These are phyloP conservation scores for Austroboletus novae-zelandiae DNA, from an alignment of 1,284 basidiomycete genomes.

Conservation along the genomic window DNA sequence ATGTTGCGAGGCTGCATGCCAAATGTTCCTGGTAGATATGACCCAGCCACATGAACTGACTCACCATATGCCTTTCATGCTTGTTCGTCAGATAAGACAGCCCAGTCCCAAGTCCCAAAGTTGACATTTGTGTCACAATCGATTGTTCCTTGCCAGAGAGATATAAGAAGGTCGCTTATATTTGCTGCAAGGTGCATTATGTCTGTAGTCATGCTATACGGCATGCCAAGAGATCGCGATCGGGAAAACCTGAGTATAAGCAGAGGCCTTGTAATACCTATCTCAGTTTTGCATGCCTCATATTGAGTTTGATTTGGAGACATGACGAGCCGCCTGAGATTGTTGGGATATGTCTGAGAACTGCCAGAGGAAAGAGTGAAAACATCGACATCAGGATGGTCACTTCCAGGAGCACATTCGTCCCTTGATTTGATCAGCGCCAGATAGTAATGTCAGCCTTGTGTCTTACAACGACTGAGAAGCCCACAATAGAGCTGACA, in stretches of 20 bases:
- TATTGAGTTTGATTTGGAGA: background rate
- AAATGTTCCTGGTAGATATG: background rate
- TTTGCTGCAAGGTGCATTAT: slow-evolving; percentile 39
- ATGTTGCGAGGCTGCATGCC: slow-evolving; percentile 27
- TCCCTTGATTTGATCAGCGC: background rate
- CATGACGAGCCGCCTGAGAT: background rate
- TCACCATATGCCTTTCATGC: background rate
- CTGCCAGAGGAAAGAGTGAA: background rate
- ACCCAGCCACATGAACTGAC: rapidly evolving
- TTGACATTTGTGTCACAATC: slow-evolving; percentile 7
- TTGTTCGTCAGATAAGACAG: background rate
- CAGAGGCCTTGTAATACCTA: slow-evolving; percentile 20
- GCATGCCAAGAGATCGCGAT: slow-evolving; percentile 12
- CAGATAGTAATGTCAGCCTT: background rate
- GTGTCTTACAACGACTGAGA: background rate
- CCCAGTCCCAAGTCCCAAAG: background rate
- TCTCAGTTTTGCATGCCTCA: background rate
- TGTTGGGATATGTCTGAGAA: background rate
- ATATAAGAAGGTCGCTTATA: slow-evolving; percentile 31
- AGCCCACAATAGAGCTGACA: slow-evolving; percentile 7
- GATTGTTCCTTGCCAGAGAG: slow-evolving; percentile 33
- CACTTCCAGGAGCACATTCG: background rate
- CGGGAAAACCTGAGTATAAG: background rate
- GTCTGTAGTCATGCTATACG: slow-evolving; percentile 31
- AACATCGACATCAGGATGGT: background rate